These are phyloP conservation scores for Gastrodia elata DNA, from an alignment of 106 monocot genomes.

Conservation along the genomic window DNA sequence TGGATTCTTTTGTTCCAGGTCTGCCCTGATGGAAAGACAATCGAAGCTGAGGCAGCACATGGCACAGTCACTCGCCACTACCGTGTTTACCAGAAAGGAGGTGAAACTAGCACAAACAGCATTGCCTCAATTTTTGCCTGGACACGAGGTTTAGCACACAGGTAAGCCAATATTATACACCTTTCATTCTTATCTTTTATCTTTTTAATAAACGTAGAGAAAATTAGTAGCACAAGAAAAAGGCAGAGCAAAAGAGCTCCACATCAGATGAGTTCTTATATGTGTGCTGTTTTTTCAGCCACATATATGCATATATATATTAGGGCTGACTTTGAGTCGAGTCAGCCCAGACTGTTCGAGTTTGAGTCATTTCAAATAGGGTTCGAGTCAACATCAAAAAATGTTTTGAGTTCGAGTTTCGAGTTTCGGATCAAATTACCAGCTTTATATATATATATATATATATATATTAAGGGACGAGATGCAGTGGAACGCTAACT, in stretches of 20 bases:
- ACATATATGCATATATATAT: not conserved
- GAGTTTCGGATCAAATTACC: too few relatives aligned
- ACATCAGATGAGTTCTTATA: too few relatives aligned
- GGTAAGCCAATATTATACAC: conserved; percentile 29
- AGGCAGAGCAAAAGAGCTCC: not conserved
- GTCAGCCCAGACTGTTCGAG: too few relatives aligned
- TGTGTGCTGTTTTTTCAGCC: too few relatives aligned
- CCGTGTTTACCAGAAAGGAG: conserved; percentile 90
- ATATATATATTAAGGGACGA: too few relatives aligned
- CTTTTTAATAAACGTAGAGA: not conserved
- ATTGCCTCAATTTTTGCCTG: conserved; percentile 99
- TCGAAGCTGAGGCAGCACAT: conserved; percentile 98
- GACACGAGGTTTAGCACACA: conserved; percentile 91
- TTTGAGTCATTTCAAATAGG: too few relatives aligned
- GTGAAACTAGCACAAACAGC: conserved; percentile 97
- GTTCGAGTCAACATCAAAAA: too few relatives aligned
- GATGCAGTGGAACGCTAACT: too few relatives aligned
- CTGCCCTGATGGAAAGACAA: conserved; percentile 98
- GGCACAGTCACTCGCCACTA: conserved; percentile 96
- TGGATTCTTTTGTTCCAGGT: conserved; percentile 33
- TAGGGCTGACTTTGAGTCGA: not conserved
- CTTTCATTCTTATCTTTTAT: not conserved
- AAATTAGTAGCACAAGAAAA: not conserved
- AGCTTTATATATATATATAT: too few relatives aligned
- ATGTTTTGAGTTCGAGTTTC: too few relatives aligned